Evolutionary conservation across 2,329 filamentous ascomycete species (phyloP).

Genomic region (Cadophora luteo-olivacea): DNA sequence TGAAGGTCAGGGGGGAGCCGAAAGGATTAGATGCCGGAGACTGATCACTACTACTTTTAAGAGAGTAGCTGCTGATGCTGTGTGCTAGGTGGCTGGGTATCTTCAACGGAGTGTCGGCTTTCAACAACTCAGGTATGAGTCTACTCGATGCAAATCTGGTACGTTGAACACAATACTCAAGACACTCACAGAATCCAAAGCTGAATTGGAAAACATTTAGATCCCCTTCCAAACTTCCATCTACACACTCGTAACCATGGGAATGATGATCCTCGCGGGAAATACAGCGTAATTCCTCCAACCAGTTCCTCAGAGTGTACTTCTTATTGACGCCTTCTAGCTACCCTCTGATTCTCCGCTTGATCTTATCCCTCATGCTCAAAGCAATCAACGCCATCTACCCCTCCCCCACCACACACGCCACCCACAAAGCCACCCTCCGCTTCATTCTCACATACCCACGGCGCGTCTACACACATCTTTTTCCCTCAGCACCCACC

Average conservation of each 20-base stretch:
- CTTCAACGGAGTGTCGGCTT: constrained; percentile 72
- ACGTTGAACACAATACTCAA: constrained; percentile 25
- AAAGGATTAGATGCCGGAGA: neutral
- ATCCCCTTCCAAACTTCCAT: constrained; percentile 50
- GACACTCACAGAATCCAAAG: neutral
- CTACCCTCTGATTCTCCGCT: constrained; percentile 67
- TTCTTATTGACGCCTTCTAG: constrained; percentile 23
- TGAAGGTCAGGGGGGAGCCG: neutral
- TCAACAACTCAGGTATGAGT: constrained; percentile 76
- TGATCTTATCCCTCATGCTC: constrained; percentile 61
- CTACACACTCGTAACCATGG: constrained; percentile 55
- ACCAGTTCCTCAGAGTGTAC: neutral
- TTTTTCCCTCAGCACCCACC: constrained; percentile 68
- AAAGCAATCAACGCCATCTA: constrained; percentile 50
- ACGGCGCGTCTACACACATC: constrained; percentile 64
- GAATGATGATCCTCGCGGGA: constrained; percentile 65
- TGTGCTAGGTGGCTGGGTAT: constrained; percentile 62
- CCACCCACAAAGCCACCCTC: constrained; percentile 54
- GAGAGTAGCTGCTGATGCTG: constrained; percentile 10
- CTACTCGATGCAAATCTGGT: constrained; percentile 70
- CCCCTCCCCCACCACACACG: constrained; percentile 36
- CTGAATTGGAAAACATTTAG: constrained; percentile 24
- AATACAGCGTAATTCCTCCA: constrained; percentile 57
- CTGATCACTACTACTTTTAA: too few relatives aligned
- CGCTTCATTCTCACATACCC: constrained; percentile 62